phyloP scores from a whole-genome alignment of 2,329 filamentous ascomycete genomes.

The Plenodomus biglobosus region DNA sequence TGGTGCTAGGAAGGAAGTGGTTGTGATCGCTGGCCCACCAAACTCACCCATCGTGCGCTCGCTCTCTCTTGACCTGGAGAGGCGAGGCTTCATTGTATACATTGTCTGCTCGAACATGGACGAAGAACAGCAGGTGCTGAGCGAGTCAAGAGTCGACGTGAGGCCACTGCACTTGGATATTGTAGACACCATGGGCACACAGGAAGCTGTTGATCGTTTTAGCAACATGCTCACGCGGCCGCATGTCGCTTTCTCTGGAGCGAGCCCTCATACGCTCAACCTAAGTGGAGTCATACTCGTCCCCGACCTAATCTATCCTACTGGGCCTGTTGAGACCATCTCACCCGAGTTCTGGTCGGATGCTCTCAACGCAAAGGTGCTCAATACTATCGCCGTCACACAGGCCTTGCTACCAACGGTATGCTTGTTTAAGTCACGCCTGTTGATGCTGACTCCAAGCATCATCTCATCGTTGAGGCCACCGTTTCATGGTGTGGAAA shows the following conservation, averaged over 20 bases:
- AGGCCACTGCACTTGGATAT: constrained; percentile 80
- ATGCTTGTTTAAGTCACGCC: constrained; percentile 60
- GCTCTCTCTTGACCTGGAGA: constrained; percentile 81
- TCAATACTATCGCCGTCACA: constrained; percentile 84
- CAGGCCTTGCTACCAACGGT: constrained; percentile 73
- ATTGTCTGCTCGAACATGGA: constrained; percentile 82
- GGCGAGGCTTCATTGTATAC: constrained; percentile 90
- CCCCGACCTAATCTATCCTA: constrained; percentile 75
- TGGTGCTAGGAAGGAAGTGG: constrained; percentile 83
- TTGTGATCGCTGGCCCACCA: constrained; percentile 85
- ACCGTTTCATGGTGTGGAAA: constrained; percentile 82
- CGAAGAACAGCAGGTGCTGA: constrained; percentile 77
- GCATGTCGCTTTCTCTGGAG: constrained; percentile 73
- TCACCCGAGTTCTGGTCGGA: constrained; percentile 83
- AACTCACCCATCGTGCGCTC: constrained; percentile 81
- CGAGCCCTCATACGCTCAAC: constrained; percentile 72
- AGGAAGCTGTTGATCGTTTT: constrained; percentile 70
- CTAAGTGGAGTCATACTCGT: constrained; percentile 82
- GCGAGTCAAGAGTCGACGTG: constrained; percentile 78
- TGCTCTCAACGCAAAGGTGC: constrained; percentile 85
- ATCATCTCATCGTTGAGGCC: constrained; percentile 79
- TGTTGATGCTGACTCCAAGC: constrained; percentile 76
- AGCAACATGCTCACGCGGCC: constrained; percentile 70
- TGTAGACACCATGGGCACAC: constrained; percentile 70
- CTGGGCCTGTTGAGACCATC: constrained; percentile 82